These are phyloP conservation scores for Suhomyces sp. DNA, from an alignment of 805 yeast genomes.

Conservation along the genomic window DNA sequence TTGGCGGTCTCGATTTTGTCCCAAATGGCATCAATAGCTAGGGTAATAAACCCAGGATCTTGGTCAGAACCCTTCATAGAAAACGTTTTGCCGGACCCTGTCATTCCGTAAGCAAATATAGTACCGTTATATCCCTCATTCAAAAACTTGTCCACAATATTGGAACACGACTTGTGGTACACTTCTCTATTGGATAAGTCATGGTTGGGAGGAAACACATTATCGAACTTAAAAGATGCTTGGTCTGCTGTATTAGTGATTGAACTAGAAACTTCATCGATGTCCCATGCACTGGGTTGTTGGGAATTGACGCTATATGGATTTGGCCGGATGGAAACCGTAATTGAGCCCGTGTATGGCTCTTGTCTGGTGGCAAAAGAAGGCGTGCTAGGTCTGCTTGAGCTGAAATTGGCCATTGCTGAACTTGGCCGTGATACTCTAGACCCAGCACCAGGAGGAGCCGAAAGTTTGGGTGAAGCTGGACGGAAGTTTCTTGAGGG, in stretches of 20 bases:
- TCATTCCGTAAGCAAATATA: slow-evolving; percentile 91
- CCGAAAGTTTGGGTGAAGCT: slow-evolving; percentile 26
- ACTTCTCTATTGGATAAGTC: slow-evolving; percentile 52
- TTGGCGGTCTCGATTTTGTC: slow-evolving; percentile 34
- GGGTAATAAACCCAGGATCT: slow-evolving; percentile 70
- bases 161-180: slow-evolving; percentile 52
- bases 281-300: slow-evolving; percentile 42
- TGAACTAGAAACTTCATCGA: slow-evolving; percentile 35
- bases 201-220: slow-evolving; percentile 61
- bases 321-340: slow-evolving; percentile 74
- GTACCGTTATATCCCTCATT: slow-evolving; percentile 80
- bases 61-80: slow-evolving; percentile 71
- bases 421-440: slow-evolving; percentile 33
- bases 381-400: slow-evolving; percentile 38
- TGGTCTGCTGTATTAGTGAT: slow-evolving; percentile 56
- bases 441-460: not conserved
- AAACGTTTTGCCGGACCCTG: slow-evolving; percentile 89
- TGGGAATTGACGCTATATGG: slow-evolving; percentile 47
- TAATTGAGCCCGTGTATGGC: slow-evolving; percentile 66
- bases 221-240: slow-evolving; percentile 65
- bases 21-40: slow-evolving; percentile 62
- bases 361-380: slow-evolving; percentile 24
- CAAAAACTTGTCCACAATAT: slow-evolving; percentile 52
- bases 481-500: slow-evolving; percentile 29
- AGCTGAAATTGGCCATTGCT: slow-evolving; percentile 25